phyloP scores from a whole-genome alignment of 1,139 yeast genomes.

The Suhomyces panamericanus region DNA sequence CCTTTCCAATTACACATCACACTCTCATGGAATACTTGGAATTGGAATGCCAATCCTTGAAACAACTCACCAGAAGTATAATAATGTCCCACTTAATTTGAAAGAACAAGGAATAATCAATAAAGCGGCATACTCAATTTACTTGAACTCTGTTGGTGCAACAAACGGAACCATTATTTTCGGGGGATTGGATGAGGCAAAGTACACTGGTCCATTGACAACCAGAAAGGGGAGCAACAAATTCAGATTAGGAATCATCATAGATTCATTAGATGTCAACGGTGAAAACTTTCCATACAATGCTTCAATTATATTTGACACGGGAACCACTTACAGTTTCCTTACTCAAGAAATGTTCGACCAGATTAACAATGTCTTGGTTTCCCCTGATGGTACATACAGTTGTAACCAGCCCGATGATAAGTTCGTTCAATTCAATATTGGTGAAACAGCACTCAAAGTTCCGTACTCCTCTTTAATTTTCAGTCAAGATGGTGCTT shows the following conservation, averaged over 20 bases:
- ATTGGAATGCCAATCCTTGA: slow-evolving; percentile 37
- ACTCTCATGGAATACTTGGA: slow-evolving; percentile 22
- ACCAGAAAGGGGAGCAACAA: too few species aligned
- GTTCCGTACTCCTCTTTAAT: slow-evolving; percentile 6
- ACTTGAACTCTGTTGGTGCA: slow-evolving; percentile 10
- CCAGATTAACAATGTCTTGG: background rate
- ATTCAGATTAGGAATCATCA: slow-evolving; percentile 1
- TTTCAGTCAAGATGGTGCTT: background rate
- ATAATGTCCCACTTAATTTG: slow-evolving; percentile 23
- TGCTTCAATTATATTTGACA: slow-evolving; percentile 1
- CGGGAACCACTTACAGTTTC: slow-evolving; percentile 2
- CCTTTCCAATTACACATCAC: slow-evolving; percentile 18
- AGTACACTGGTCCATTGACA: too few species aligned
- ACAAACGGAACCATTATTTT: too few species aligned
- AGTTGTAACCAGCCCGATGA: slow-evolving; percentile 5
- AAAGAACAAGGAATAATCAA: slow-evolving; percentile 22
- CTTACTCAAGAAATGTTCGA: background rate
- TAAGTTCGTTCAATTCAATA: background rate
- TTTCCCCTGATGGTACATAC: background rate
- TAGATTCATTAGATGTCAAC: background rate
- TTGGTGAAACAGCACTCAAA: slow-evolving; percentile 2
- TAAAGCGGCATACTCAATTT: slow-evolving; percentile 23
- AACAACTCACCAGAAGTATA: slow-evolving; percentile 13
- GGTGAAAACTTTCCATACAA: background rate
- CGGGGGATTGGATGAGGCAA: too few species aligned